These are phyloP conservation scores for Lactarius pseudohatsudake DNA, from an alignment of 768 basidiomycete genomes.

Conservation along the genomic window DNA sequence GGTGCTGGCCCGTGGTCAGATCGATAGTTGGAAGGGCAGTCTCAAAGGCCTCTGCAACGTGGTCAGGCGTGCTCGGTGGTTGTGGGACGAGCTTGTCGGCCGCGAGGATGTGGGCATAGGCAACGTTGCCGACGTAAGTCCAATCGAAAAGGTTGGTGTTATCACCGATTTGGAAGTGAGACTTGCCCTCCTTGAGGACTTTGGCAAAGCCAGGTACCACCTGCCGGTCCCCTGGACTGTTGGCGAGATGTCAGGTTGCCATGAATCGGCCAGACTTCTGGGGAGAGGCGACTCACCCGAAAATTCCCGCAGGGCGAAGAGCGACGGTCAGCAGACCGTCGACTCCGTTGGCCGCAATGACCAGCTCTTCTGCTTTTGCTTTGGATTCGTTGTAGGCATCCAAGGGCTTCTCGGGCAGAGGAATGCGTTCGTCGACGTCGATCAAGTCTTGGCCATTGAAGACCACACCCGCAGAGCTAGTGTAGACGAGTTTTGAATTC, in stretches of 20 bases:
- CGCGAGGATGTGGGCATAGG: constrained; percentile 90
- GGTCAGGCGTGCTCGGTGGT: constrained; percentile 42
- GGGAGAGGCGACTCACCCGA: constrained; percentile 60
- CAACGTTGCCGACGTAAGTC: constrained; percentile 96
- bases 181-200: constrained; percentile 78
- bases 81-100: constrained; percentile 76
- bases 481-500: constrained; percentile 90
- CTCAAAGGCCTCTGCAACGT: constrained; percentile 41
- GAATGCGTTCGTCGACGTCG: constrained; percentile 85
- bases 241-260: neutral
- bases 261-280: neutral
- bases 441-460: constrained; percentile 82
- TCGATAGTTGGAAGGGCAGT: constrained; percentile 60
- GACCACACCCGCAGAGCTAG: constrained; percentile 87
- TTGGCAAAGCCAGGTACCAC: constrained; percentile 74
- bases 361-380: constrained; percentile 79
- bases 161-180: constrained; percentile 90
- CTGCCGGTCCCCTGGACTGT: constrained; percentile 89
- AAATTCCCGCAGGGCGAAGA: constrained; percentile 90
- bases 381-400: constrained; percentile 97
- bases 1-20: constrained; percentile 60
- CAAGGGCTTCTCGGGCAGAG: constrained; percentile 67
- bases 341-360: constrained; percentile 84
- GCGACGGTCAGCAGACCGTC: constrained; percentile 86
- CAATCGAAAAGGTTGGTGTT: constrained; percentile 94